Base-by-base conservation (phyloP, 331 rosid genomes). In the Acacia pycnantha region DNA sequence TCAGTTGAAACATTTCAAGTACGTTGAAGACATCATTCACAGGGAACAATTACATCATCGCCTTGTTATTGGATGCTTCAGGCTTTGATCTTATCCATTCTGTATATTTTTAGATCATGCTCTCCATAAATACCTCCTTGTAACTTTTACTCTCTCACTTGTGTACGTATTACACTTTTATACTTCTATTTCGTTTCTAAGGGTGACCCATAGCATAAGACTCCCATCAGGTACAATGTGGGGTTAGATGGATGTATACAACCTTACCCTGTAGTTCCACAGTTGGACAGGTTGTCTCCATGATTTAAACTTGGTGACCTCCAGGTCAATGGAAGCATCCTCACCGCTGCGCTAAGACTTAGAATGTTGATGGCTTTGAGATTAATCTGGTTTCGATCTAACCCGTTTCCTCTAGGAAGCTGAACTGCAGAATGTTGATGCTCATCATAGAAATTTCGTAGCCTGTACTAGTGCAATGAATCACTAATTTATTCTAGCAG, bases 1-100 rank as follows among this genome's bases (percentile, higher is more conserved):
- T 81, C 97, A 84, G 18, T 87, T 92, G 33, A 81, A 88, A 29
- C 78, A 88, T 51, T 94, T 94, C 84, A 82, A 85, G 82, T 48
- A 75, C 73, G 91, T 92, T 75, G 91, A 87, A 44, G 89, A 82
- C 64, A 51, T 86, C 70, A 94, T 94, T 74, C 84, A 86, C 26
- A 58, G 81, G 70, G 92, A 91, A 43, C 79, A 78, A 19, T 77
- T 87, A 7, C 59, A 73, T 33, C 86, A 41, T 27, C 79, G 24
- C 50, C 85, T 84, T 22, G 89, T 85, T 1, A 43, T 43, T 58
- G 84, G 86, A 26, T 90, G 97, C 79, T 91, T 83, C 70, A 68
- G 64, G 44, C 73, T 69, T 59, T 82, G 51, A 40, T 41, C 37
- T 21, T 8, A 18, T 15, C 46, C 61, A 6, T 53, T 8, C 22